Evolutionary conservation across 2,329 filamentous ascomycete species (phyloP).

Genomic region (Epichloe festucae): DNA sequence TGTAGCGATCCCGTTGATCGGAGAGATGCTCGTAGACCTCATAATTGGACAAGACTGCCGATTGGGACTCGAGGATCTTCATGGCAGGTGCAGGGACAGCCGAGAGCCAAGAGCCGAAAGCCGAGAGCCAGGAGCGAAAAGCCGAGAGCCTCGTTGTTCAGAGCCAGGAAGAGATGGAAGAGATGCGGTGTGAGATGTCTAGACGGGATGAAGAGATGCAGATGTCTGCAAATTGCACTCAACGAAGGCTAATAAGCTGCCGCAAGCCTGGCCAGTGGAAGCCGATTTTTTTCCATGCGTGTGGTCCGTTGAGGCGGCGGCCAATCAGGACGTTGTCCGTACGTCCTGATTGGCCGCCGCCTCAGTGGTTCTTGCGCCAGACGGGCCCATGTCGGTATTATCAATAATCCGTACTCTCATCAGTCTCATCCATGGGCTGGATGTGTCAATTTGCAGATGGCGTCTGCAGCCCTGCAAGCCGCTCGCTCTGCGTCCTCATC

Average conservation of each 20-base stretch:
- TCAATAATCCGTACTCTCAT: no score
- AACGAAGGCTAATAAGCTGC: background rate
- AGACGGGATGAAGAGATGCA: background rate
- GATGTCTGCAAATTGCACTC: background rate
- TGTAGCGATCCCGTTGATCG: constrained; percentile 40
- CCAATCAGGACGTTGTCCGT: constrained; percentile 1
- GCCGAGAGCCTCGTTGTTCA: background rate
- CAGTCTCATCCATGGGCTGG: no score
- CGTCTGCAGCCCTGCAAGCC: no score
- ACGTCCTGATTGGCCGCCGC: no score
- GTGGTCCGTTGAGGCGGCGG: background rate
- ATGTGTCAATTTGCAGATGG: no score
- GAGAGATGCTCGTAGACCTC: constrained; percentile 57
- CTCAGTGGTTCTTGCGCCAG: no score
- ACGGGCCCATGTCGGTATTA: no score
- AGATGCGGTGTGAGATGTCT: background rate
- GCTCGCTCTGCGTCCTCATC: no score
- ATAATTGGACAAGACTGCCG: constrained; percentile 57
- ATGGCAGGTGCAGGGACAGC: constrained; percentile 22
- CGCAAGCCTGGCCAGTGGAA: background rate
- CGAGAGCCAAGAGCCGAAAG: background rate
- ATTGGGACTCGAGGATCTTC: constrained; percentile 62
- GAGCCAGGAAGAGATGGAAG: background rate
- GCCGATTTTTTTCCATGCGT: background rate
- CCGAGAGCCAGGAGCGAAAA: background rate